Conservation (phyloP, 2,329 filamentous ascomycete genomes). For the Mollisia scopiformis region DNA sequence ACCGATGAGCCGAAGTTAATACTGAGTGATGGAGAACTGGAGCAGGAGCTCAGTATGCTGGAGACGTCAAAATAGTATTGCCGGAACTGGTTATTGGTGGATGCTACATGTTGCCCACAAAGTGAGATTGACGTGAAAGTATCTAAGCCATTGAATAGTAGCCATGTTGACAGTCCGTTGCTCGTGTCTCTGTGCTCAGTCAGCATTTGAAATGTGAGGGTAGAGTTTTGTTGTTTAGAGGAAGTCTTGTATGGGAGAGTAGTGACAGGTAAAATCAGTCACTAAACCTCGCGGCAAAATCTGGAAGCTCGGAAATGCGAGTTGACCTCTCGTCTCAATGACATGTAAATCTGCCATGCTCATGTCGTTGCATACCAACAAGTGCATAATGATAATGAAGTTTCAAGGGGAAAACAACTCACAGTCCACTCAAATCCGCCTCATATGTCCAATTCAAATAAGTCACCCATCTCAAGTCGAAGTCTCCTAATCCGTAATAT, state of each 20-base stretch:
- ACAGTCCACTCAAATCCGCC: constrained; percentile 48
- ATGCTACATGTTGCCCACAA: constrained; percentile 55
- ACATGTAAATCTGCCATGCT: too few relatives aligned
- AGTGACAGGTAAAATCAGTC: too few relatives aligned
- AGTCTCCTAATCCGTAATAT: constrained; percentile 59
- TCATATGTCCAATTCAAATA: constrained; percentile 64
- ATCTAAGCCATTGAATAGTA: constrained; percentile 65
- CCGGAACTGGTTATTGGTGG: constrained; percentile 64
- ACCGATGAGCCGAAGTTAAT: constrained; percentile 62
- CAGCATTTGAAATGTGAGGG: background rate
- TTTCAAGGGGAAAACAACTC: constrained; percentile 22
- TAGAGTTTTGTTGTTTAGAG: background rate
- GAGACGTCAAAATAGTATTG: constrained; percentile 64
- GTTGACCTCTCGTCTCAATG: too few relatives aligned
- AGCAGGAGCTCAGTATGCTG: constrained; percentile 46
- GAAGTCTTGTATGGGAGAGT: too few relatives aligned
- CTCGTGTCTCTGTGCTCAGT: constrained; percentile 29
- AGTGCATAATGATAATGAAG: too few relatives aligned
- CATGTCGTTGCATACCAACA: too few relatives aligned
- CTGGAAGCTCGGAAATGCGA: too few relatives aligned
- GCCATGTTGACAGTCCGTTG: constrained; percentile 48
- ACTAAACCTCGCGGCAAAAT: too few relatives aligned
- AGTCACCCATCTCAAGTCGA: constrained; percentile 62
- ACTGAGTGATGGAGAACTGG: constrained; percentile 42
- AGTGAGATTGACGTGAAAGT: constrained; percentile 61